Evolutionary conservation across 2,329 filamentous ascomycete genomes (phyloP), one percentile per base, ranked within the genome.

Genomic region (Colletotrichum trifolii): DNA sequence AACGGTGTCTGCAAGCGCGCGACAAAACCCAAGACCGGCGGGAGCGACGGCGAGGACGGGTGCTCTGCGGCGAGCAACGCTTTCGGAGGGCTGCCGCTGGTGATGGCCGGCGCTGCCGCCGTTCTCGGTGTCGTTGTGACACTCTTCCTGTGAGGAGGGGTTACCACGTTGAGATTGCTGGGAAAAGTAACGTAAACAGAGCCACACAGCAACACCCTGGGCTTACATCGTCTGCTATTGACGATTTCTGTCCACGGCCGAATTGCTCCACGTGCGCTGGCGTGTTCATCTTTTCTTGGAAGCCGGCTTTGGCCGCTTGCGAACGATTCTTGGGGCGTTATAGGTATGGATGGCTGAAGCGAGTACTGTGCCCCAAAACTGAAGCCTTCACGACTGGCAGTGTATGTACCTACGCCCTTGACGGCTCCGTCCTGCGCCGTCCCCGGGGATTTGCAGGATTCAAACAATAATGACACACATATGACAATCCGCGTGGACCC

Each of bases 381-480:
- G 25, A 25, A 25, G 25, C 25, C 25, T 25, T 25, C 25, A 25
- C 25, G 25, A 25, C 13, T 25, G 11, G 7, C 10, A 47, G 11
- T 1, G 45, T 57, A 42, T 48, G 45, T 40, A 57, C 35, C 12
- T 40, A 48, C 10, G 45, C 42, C 42, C 33, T 56, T 35, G 35
- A 9, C 45, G 2, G 12, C 45, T 38, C 33, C 15, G 10, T 47
- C 49, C 25, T 25, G 25, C 25, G 4, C 25, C 25, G 25, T 25
- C 25, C 25, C 4, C 25, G 38, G 57, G 40, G 25, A 47, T 52
- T 56, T 42, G 33, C 52, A 48, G 13, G 35, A 53, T 52, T 62
- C 58, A 65, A 62, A 65, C 62, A 34, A 62, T 48, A 53, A 65
- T 62, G 58, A 62, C 50, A 65, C 62, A 48, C 52, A 56, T 53